Evolutionary conservation across 1,284 basidiomycete genomes (phyloP), one percentile per base, ranked within the genome.

Genomic region (Microbotryum intermedium): DNA sequence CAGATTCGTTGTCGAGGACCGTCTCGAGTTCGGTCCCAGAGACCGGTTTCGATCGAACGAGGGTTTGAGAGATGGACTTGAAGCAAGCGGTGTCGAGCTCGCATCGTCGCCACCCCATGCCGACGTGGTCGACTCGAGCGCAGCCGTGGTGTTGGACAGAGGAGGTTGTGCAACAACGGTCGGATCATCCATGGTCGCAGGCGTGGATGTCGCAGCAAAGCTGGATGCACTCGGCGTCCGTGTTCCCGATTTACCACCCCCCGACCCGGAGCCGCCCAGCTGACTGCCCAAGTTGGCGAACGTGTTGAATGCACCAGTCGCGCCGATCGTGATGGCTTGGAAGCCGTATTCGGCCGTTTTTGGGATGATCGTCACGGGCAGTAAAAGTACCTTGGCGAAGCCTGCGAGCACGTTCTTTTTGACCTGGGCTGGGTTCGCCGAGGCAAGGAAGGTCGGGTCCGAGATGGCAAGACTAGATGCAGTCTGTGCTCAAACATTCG

Each of bases 351-450:
- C 84, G 6, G 84, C 83, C 0, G 90, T 88, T 10, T 89, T 83
- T 0, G 94, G 94, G 1, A 97, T 92, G 68, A 97, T 95, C 1
- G 91, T 95, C 21, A 97, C 94, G 0, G 94, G 94, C 0, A 97
- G 79, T 0, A 97, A 78, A 1, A 98, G 82, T 0, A 91, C 84
- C 61, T 89, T 86, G 11, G 88, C 88, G 76, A 98, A 97, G 0
- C 89, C 89, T 0, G 89, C 86, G 2, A 98, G 80, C 13, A 97
- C 88, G 65, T 87, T 95, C 23, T 90, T 84, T 73, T 98, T 98
- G 59, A 94, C 84, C 64, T 86, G 84, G 0, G 91, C 90, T 0
- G 93, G 91, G 70, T 97, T 95, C 53, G 86, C 82, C 0, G 91
- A 87, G 6, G 81, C 79, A 4, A 95, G 79, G 74, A 97, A 95